These are phyloP conservation scores for Psilocybe tampanensis DNA, from an alignment of 768 basidiomycete genomes.

Conservation along the genomic window DNA sequence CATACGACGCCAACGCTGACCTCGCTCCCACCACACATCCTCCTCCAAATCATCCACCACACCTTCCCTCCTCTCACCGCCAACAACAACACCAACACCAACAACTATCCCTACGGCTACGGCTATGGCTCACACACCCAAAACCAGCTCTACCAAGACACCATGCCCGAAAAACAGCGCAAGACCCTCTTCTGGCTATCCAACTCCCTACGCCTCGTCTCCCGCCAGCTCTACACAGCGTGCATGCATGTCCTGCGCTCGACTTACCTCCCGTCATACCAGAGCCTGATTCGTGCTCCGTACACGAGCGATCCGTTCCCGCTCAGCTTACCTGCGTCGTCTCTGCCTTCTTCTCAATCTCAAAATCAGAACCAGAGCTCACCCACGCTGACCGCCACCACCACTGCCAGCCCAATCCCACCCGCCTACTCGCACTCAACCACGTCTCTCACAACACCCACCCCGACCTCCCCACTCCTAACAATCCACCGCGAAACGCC, in stretches of 20 bases:
- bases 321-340: conserved; percentile 23
- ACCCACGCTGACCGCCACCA: conserved; percentile 18
- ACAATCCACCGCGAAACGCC: conserved; percentile 72
- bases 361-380: conserved; percentile 10
- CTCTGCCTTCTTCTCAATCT: neutral
- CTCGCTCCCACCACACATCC: conserved; percentile 42
- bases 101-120: too few relatives aligned
- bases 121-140: too few relatives aligned
- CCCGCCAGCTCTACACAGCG: conserved; percentile 69
- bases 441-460: conserved; percentile 27
- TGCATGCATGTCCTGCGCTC: conserved; percentile 84
- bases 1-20: conserved; percentile 2
- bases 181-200: conserved; percentile 75
- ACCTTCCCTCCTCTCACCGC: conserved; percentile 49
- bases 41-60: conserved; percentile 69
- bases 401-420: conserved; percentile 17
- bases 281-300: conserved; percentile 59
- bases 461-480: conserved; percentile 32
- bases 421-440: conserved; percentile 19
- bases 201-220: conserved; percentile 63
- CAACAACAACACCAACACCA: conserved; percentile 14
- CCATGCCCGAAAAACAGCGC: conserved; percentile 53
- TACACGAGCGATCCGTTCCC: conserved; percentile 86
- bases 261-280: conserved; percentile 70
- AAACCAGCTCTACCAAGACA: conserved; percentile 29